Evolutionary conservation across 2,329 filamentous ascomycete species (phyloP), one percentile per base, ranked within the genome.

Genomic region (Aurifilum marmelostoma): DNA sequence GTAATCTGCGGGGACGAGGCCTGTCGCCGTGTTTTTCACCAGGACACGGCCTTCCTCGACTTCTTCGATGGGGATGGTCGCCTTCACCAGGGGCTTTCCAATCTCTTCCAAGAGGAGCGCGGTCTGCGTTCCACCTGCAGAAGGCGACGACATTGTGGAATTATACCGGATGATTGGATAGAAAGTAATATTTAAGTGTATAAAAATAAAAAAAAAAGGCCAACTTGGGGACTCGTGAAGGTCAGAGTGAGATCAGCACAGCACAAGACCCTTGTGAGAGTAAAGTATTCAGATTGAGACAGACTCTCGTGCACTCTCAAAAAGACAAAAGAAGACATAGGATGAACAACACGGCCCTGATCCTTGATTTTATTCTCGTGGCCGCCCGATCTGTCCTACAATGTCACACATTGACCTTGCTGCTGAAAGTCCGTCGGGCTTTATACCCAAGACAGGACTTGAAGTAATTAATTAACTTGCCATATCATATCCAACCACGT

Each of bases 81-180:
- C 27, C 41, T 64, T 52, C 41, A 54, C 32, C 18, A 64, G 62
- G 41, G 62, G 62, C 18, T 52, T 52, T 6, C 41, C 41, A 9
- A 37, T 16, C 32, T 64, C 62, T 34, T 27, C 34, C 62, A 64
- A 21, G 32, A 64, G 41, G 11, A 64, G 62, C n/a, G 62, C 41
- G 24, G 43, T 34, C 18, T 64, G 62, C 24, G 24, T 64, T 2
- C 29, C n/a, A 34, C 4, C 34, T n/a, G n/a, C n/a, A n/a, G n/a
- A n/a, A 34, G 61, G 5, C 24, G 62, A 27, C 41, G 62, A 27
- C 41, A 64, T 64, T 54, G 39, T 14, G 59, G 27, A 16, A 29
- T 7, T 16, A 7, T 50, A 21, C 2, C 8, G 21, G 47, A 50
- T 21, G 14, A 24, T 7, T 50, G n/a, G 37, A n/a, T 50, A 6